Conservation (phyloP, 805 yeast genomes). For the Kodamaea sagamina region DNA sequence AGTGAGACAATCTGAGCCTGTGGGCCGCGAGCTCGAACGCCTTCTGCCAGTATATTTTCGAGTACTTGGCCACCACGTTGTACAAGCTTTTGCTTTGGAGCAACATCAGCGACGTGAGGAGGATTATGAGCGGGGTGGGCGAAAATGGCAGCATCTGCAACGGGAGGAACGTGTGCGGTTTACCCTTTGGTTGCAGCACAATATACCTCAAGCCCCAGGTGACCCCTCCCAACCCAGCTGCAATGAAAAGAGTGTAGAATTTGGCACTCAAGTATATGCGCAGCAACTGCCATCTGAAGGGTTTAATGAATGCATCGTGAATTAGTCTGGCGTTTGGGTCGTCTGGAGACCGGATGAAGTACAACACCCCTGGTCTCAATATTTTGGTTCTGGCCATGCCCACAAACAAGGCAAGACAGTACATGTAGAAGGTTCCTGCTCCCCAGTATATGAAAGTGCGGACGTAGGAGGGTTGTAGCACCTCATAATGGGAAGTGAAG, state of each 20-base stretch:
- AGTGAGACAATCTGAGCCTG: conserved; percentile 74
- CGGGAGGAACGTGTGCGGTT: conserved; percentile 2
- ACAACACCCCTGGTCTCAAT: conserved; percentile 85
- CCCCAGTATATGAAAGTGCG: conserved; percentile 51
- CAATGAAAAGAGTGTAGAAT: conserved; percentile 72
- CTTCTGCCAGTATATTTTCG: conserved; percentile 59
- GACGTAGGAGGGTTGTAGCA: conserved; percentile 23
- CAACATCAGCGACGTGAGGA: conserved; percentile 18
- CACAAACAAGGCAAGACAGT: conserved; percentile 79
- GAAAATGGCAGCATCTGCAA: background rate
- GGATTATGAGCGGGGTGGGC: background rate
- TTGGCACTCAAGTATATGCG: conserved; percentile 71
- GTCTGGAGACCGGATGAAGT: conserved; percentile 90
- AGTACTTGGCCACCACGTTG: conserved; percentile 26
- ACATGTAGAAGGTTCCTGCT: conserved; percentile 84
- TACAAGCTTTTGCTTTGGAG: conserved; percentile 5
- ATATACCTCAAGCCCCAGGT: conserved; percentile 46
- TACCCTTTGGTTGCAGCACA: background rate
- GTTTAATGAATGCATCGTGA: conserved; percentile 82
- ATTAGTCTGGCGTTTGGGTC: conserved; percentile 86
- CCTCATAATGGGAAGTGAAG: conserved; percentile 22
- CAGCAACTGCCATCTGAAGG: conserved; percentile 69
- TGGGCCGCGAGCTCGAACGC: conserved; percentile 58
- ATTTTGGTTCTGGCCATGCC: conserved; percentile 75
- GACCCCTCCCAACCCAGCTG: conserved; percentile 71